Evolutionary conservation across 1,284 basidiomycete species (phyloP).

Genomic region (Malassezia slooffiae): DNA sequence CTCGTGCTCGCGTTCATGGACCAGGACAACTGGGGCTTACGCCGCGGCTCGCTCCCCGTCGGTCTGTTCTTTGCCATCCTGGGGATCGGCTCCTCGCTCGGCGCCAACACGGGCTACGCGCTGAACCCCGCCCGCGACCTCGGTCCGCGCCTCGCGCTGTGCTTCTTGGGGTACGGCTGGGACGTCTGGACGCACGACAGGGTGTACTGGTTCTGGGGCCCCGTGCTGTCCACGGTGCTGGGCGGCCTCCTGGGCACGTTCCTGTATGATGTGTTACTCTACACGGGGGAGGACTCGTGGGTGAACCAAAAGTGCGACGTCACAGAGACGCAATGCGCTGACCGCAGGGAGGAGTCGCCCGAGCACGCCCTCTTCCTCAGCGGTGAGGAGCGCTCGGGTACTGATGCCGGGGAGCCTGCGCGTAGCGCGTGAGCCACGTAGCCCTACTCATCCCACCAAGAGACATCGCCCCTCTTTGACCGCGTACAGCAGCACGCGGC

Average conservation of each 20-base stretch:
- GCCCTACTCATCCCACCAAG: neutral
- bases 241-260: conserved; percentile 44
- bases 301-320: conserved; percentile 25
- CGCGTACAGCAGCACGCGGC: conserved; percentile 8
- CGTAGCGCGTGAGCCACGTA: too few species aligned
- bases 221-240: conserved; percentile 39
- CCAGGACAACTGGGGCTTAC: conserved; percentile 50
- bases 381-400: neutral
- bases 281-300: conserved; percentile 43
- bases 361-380: too few species aligned
- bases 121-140: conserved; percentile 60
- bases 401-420: neutral
- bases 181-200: conserved; percentile 50
- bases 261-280: conserved; percentile 46
- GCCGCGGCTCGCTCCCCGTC: conserved; percentile 53
- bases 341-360: neutral
- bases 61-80: conserved; percentile 54
- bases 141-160: conserved; percentile 56
- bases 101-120: conserved; percentile 57
- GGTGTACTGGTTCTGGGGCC: conserved; percentile 69
- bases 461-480: conserved; percentile 5
- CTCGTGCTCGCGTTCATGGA: conserved; percentile 25
- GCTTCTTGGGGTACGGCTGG: conserved; percentile 56
- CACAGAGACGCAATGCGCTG: neutral
- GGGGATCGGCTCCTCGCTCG: conserved; percentile 54